Evolutionary conservation across 164 flowering plant genomes (phyloP), one percentile per base, ranked within the genome.

Genomic region (Magnolia changhungtana): DNA sequence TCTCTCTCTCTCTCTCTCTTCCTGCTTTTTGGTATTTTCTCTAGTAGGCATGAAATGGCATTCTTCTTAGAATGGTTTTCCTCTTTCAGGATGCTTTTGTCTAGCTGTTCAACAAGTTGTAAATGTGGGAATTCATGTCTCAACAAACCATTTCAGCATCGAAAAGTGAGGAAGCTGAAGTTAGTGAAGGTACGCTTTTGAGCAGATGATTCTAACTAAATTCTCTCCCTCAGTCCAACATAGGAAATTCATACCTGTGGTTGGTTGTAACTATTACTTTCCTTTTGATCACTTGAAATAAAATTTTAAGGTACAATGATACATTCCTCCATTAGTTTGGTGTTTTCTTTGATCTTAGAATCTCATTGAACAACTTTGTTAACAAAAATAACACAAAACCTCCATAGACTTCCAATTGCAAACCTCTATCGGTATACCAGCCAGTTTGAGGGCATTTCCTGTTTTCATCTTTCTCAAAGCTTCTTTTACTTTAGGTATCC

Each of bases 41-140:
- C 18, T 14, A 72, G 31, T 37, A 37, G 13, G 50, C 65, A 50
- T 59, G 37, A 20, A 72, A 27, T 9, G 13, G 68, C 64, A 31
- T 11, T 79, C 69, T 27, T 70, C 8, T 72, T 66, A 52, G 16
- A 63, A 31, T 70, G 67, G 19, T 64, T 18, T 49, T 79, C 27
- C 76, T 72, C 79, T 71, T 74, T n/a, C 85, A 96, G 99, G 87
- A 94, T 96, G 98, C 87, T 96, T 45, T 83, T 88, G 69, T 94
- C 99, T 76, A 88, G 93, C 85, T 96, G 99, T 81, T 92, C 97
- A 13, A 80, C 97, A 52, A 89, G 88, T 76, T 96, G 99, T 83
- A 90, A 90, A 72, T 96, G 99, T 86, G 98, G 97, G 69, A 80
- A 63, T 80, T 79, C 87, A 50, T 96, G 99, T 81, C 79, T 87